phyloP scores from a whole-genome alignment of 2,329 filamentous ascomycete genomes.

The Penicillium sp. region DNA sequence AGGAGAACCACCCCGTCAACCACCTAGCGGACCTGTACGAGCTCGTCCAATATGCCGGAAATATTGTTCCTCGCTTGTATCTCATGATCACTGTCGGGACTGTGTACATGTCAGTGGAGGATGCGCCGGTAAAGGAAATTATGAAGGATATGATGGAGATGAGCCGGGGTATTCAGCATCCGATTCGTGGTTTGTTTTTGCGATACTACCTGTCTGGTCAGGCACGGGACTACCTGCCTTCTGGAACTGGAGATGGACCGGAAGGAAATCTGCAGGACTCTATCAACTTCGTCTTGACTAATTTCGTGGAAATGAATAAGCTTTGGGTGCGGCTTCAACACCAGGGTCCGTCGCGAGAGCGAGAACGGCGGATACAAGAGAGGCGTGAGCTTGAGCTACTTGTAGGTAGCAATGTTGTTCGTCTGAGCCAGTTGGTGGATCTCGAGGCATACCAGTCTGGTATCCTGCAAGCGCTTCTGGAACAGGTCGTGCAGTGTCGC shows the following conservation, averaged over 20 bases:
- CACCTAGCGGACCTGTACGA: constrained; percentile 98
- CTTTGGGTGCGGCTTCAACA: constrained; percentile 97
- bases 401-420: constrained; percentile 93
- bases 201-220: constrained; percentile 96
- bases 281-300: constrained; percentile 96
- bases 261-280: constrained; percentile 96
- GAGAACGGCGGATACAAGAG: constrained; percentile 91
- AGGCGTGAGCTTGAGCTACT: constrained; percentile 92
- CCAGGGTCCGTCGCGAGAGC: constrained; percentile 92
- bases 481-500: constrained; percentile 96
- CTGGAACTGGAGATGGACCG: constrained; percentile 79
- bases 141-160: constrained; percentile 99
- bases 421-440: constrained; percentile 92
- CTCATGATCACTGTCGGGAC: constrained; percentile 99
- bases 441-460: constrained; percentile 89
- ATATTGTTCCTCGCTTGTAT: constrained; percentile 93
- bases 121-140: constrained; percentile 97
- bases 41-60: constrained; percentile 95
- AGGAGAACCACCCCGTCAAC: constrained; percentile 95
- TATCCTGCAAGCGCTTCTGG: constrained; percentile 83
- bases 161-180: constrained; percentile 96
- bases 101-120: constrained; percentile 97
- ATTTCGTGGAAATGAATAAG: constrained; percentile 99
- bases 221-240: constrained; percentile 83
- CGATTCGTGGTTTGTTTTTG: constrained; percentile 89